Conservation (phyloP, 2,329 filamentous ascomycete genomes). For the Colletotrichum tamarilloi region DNA sequence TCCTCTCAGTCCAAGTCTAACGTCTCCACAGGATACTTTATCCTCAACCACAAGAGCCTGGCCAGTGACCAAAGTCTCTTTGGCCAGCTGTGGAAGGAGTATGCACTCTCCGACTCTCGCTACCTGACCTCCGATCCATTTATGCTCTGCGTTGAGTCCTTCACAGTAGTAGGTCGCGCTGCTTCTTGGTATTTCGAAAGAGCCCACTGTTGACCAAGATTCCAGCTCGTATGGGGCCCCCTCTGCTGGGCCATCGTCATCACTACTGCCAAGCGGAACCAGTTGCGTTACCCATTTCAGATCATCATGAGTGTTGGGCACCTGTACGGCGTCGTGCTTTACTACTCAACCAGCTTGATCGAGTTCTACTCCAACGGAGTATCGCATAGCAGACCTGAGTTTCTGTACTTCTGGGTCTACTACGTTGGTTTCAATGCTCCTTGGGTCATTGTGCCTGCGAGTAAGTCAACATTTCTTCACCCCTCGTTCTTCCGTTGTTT, state of each 20-base stretch:
- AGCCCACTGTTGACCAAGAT: background rate
- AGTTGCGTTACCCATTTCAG: slow-evolving; percentile 63
- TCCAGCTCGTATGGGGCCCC: slow-evolving; percentile 67
- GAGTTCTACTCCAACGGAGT: slow-evolving; percentile 58
- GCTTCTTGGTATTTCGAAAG: background rate
- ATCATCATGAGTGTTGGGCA: slow-evolving; percentile 63
- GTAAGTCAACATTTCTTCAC: slow-evolving; percentile 52
- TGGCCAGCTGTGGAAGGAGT: slow-evolving; percentile 94
- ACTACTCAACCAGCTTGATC: slow-evolving; percentile 68
- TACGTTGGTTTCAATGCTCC: slow-evolving; percentile 70
- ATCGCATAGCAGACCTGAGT: slow-evolving; percentile 68
- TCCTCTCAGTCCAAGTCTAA: background rate
- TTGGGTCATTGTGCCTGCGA: slow-evolving; percentile 67
- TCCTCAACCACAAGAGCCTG: slow-evolving; percentile 74
- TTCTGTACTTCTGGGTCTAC: slow-evolving; percentile 72
- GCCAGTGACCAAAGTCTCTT: slow-evolving; percentile 77
- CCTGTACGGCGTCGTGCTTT: slow-evolving; percentile 71
- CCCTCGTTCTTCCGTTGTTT: background rate
- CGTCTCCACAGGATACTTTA: slow-evolving; percentile 73
- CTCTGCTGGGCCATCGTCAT: slow-evolving; percentile 62
- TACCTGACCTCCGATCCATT: slow-evolving; percentile 86
- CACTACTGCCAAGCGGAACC: slow-evolving; percentile 55
- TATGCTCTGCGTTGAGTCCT: slow-evolving; percentile 86
- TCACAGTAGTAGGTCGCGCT: slow-evolving; percentile 74
- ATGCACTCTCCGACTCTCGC: slow-evolving; percentile 85